A percentile compares a stretch with the other conserved stretches of the same genome.
Conservation (phyloP, 1,284 basidiomycete genomes). For the Sanghuangporus weigelae region DNA sequence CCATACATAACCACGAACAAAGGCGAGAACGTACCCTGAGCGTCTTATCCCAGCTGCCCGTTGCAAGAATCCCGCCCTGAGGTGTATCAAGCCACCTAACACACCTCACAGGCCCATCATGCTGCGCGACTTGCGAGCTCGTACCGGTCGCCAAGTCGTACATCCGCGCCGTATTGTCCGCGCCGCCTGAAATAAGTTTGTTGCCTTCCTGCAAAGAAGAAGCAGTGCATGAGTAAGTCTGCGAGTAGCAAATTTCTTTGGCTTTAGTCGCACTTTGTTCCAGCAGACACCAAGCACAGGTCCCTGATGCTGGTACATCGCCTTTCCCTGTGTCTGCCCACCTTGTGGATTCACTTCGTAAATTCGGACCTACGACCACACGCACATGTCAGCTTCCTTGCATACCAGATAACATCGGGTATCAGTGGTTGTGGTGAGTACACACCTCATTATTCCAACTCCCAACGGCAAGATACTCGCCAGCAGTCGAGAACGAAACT, state of each 20-base stretch:
- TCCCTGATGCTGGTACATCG: constrained; percentile 78
- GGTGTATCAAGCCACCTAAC: constrained; percentile 74
- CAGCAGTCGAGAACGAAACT: constrained; percentile 57
- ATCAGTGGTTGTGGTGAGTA: neutral
- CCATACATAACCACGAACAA: neutral
- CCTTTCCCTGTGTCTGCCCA: constrained; percentile 69
- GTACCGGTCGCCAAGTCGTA: constrained; percentile 78
- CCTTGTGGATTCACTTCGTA: constrained; percentile 50
- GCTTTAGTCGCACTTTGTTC: constrained; percentile 50
- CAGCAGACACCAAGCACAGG: constrained; percentile 82
- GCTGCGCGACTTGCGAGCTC: constrained; percentile 70
- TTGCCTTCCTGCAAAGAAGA: constrained; percentile 55
- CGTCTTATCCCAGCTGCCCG: constrained; percentile 91
- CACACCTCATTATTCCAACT: constrained; percentile 78
- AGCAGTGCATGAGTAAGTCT: neutral
- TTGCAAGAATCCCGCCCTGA: constrained; percentile 67
- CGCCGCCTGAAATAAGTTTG: constrained; percentile 81
- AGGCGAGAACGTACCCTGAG: constrained; percentile 54
- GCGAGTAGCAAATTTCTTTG: neutral
- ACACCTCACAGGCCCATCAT: constrained; percentile 77
- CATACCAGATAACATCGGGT: neutral
- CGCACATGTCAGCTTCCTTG: constrained; percentile 4
- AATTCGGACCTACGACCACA: constrained; percentile 44
- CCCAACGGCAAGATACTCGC: constrained; percentile 69
- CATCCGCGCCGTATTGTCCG: constrained; percentile 80